Evolutionary conservation across 768 basidiomycete genomes (phyloP), one percentile per base, ranked within the genome.

Genomic region (Termitomyces sp.): DNA sequence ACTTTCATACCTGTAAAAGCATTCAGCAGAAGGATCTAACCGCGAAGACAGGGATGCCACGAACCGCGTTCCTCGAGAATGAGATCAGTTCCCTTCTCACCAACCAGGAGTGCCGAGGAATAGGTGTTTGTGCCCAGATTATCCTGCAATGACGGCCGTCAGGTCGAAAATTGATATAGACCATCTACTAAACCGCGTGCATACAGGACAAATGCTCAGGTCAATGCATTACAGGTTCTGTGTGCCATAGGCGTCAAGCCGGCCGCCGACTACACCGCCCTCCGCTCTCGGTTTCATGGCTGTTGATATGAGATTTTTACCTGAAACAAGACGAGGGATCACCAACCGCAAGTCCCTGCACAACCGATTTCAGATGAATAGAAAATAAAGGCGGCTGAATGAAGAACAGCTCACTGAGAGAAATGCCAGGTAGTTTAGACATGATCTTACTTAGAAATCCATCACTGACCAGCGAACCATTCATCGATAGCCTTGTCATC

Each of bases 371-470:
- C 43, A 41, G 37, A 41, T 46, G n/a, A n/a, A n/a, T n/a, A n/a
- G n/a, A n/a, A n/a, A n/a, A n/a, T 26, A 17, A 30, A 11, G 22
- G 44, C 38, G 21, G 17, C 28, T 19, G n/a, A 19, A 40, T 24
- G 12, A 28, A 37, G n/a, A 24, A 28, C 51, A 51, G 67, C 66
- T 63, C 67, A 66, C 82, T 83, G 50, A 87, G 74, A 66, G 81
- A 83, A n/a, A 74, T 88, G 86, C 86, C 86, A 87, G 54, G 85
- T 87, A 10, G 86, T 87, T 74, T 87, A 85, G 62, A 88, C 85
- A 66, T 87, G 84, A 66, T 85, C 81, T 60, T 37, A 14, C 24
- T 43, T 7, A 37, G 52, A 12, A 17, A 11, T n/a, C 24, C 35
- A 19, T 22, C 12, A 45, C 9, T 14, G 26, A 73, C 71, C 80